phyloP scores from a whole-genome alignment of 306 rosid genomes.

The Sicyos baderoa region DNA sequence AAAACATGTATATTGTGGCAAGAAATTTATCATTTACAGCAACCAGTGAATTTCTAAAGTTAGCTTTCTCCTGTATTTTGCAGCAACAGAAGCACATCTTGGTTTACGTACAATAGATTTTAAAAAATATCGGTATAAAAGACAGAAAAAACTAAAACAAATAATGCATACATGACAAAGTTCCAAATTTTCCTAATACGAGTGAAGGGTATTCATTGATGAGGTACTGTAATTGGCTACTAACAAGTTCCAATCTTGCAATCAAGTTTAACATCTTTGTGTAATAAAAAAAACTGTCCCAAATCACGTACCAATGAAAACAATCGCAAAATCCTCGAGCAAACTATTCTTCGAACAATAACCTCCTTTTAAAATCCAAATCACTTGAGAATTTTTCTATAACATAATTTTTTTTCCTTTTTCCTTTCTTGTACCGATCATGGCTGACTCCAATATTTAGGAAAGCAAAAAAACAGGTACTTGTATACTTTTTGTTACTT shows the following conservation, averaged over 20 bases:
- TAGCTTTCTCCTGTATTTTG: neutral
- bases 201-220: neutral
- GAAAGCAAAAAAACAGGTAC: neutral
- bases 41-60: neutral
- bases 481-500: neutral
- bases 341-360: neutral
- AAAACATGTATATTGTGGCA: conserved; percentile 5
- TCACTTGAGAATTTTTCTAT: neutral
- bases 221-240: neutral
- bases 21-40: conserved; percentile 9
- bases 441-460: neutral
- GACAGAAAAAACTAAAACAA: neutral
- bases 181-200: neutral
- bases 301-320: neutral
- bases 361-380: neutral
- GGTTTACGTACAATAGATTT: neutral
- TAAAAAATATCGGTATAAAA: neutral
- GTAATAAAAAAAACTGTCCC: neutral
- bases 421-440: neutral
- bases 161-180: neutral
- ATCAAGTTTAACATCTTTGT: neutral
- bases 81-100: neutral
- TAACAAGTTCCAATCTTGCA: neutral
- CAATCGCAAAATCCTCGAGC: neutral
- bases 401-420: too few relatives aligned